Evolutionary conservation across 495 filamentous ascomycete species (phyloP).

Genomic region (Aspergillus carlsbadensis): DNA sequence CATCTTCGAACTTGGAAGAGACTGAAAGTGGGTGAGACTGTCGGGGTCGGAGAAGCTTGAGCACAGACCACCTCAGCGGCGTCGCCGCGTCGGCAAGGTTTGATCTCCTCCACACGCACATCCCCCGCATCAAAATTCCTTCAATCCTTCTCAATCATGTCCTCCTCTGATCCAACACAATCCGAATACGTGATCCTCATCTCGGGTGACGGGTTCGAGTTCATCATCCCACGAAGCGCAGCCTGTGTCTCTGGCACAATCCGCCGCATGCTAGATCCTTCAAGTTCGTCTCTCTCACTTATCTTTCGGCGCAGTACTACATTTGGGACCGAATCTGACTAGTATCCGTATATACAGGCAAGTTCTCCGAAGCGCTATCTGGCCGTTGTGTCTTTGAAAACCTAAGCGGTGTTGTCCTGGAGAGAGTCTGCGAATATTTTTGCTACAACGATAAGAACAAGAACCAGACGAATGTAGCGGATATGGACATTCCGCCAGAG

Average conservation of each 20-base stretch:
- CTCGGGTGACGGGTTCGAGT: slow-evolving; percentile 86
- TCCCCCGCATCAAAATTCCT: neutral
- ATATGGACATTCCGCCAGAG: slow-evolving; percentile 83
- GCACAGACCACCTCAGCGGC: slow-evolving; percentile 28
- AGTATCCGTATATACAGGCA: slow-evolving; percentile 44
- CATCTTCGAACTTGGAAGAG: neutral
- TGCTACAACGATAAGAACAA: slow-evolving; percentile 84
- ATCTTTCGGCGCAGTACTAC: neutral
- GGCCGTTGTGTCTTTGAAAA: slow-evolving; percentile 68
- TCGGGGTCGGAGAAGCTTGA: slow-evolving; percentile 13
- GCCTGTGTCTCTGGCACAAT: slow-evolving; percentile 75
- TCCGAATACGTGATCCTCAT: slow-evolving; percentile 76
- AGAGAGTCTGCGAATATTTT: slow-evolving; percentile 90
- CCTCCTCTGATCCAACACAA: slow-evolving; percentile 15
- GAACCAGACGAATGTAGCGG: slow-evolving; percentile 73
- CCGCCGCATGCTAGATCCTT: slow-evolving; percentile 78
- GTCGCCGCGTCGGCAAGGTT: neutral
- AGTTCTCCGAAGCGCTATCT: slow-evolving; percentile 66
- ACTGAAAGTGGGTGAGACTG: neutral
- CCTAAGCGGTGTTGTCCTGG: slow-evolving; percentile 79
- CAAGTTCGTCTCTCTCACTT: slow-evolving; percentile 51
- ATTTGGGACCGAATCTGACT: neutral
- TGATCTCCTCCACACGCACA: slow-evolving; percentile 1
- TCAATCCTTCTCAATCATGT: slow-evolving; percentile 20
- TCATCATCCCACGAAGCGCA: slow-evolving; percentile 75